These are phyloP conservation scores for Monosporascus cannonballus DNA, from an alignment of 2,329 filamentous ascomycete species.

Conservation along the genomic window DNA sequence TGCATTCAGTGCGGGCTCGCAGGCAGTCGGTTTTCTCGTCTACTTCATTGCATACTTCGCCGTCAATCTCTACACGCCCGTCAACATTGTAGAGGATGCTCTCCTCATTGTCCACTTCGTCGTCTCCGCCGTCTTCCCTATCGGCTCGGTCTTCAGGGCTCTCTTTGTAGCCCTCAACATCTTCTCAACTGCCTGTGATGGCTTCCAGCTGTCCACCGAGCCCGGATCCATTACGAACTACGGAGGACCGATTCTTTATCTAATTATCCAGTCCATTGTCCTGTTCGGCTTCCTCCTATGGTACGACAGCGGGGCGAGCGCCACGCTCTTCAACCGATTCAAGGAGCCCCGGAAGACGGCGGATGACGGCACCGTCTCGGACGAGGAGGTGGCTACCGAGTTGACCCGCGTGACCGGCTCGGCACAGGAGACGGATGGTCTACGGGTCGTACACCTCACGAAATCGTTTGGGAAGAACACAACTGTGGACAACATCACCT, in stretches of 20 bases:
- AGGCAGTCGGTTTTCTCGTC: slow-evolving; percentile 64
- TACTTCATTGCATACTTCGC: slow-evolving; percentile 68
- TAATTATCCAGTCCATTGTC: slow-evolving; percentile 65
- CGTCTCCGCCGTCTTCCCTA: slow-evolving; percentile 67
- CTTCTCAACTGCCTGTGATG: slow-evolving; percentile 73
- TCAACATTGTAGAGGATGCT: slow-evolving; percentile 60
- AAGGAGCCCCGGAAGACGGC: slow-evolving; percentile 19
- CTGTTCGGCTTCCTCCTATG: slow-evolving; percentile 70
- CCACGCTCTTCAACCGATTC: slow-evolving; percentile 36
- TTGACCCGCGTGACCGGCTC: slow-evolving; percentile 54
- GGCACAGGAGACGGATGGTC: slow-evolving; percentile 48
- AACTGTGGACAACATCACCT: slow-evolving; percentile 84
- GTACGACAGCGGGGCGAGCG: slow-evolving; percentile 69
- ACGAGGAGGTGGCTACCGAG: slow-evolving; percentile 61
- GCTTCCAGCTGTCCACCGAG: slow-evolving; percentile 55
- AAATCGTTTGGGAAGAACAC: slow-evolving; percentile 72
- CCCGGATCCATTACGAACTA: slow-evolving; percentile 69
- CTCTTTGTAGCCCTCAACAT: slow-evolving; percentile 76
- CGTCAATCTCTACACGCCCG: slow-evolving; percentile 68
- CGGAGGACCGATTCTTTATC: slow-evolving; percentile 78
- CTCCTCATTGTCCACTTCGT: slow-evolving; percentile 69
- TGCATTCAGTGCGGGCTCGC: slow-evolving; percentile 71
- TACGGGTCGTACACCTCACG: slow-evolving; percentile 73
- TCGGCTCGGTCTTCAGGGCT: slow-evolving; percentile 67
- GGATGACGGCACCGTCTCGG: slow-evolving; percentile 29